Evolutionary conservation across 1,284 basidiomycete species (phyloP), one percentile per base, ranked within the genome.

Genomic region (Sparassis latifolia): DNA sequence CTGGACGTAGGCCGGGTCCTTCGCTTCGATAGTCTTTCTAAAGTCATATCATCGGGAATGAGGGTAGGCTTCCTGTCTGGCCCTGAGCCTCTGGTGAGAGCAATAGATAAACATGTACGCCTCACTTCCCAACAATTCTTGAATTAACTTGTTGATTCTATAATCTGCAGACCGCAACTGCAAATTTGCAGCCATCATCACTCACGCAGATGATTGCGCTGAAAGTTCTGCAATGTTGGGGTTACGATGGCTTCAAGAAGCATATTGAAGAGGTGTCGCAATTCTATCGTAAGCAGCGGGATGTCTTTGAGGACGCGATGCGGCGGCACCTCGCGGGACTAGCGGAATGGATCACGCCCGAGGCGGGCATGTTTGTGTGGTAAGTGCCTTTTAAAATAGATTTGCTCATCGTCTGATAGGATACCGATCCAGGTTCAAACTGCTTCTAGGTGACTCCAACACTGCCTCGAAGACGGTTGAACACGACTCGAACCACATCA

Each of bases 351-450:
- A 79, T 73, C 40, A 75, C 78, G 0, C 95, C 95, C 0, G 85
- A 91, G 47, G 89, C 94, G 2, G 94, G 94, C 55, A 89, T 93
- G 88, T 93, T 94, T 71, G 81, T 91, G 62, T 94, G 90, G 90
- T 87, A 62, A 53, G 81, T 42, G 49, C 29, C 45, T 38, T 41
- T 45, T 48, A 4, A 40, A 49, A 48, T 48, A 32, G 3, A 20
- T 32, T 35, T 44, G 51, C 49, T 60, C 40, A 50, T 40, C 52
- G 43, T 52, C 48, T 20, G 35, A 35, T 27, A 54, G 48, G 49
- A 48, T 45, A 42, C 54, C 37, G 51, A 52, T 28, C 20, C 51
- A 87, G 84, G 85, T 86, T 88, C 67, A 87, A 83, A 62, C 72
- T 87, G 35, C 69, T 79, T 10, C 62, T 82, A 5, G 57, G 65